Evolutionary conservation across 495 filamentous ascomycete genomes (phyloP), one percentile per base, ranked within the genome.

Genomic region (Neurospora terricola): DNA sequence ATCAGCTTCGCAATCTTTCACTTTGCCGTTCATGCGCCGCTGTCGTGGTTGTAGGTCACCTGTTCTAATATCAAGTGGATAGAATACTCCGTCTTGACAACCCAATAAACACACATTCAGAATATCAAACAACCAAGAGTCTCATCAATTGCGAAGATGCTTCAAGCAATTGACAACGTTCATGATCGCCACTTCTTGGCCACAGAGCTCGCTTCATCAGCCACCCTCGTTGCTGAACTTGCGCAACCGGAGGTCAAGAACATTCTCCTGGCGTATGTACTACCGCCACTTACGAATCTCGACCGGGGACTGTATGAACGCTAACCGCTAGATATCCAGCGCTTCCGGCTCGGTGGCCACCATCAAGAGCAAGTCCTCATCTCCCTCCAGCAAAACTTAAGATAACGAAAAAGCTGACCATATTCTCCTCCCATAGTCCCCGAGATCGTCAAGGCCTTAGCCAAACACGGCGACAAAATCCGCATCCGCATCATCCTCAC

Each of bases 401-500:
- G 4, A 34, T 34, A 34, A 34, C 34, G 34, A 34, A 34, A 34
- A 4, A 34, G 34, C 36, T 39, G 21, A 73, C 21, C 12, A 69
- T 45, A 0, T 18, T 2, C 72, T 59, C 10, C 1, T 34, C 30
- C 11, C 38, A 39, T 62, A 80, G 86, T 98, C 37, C 92, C 92
- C 7, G 85, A 87, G 72, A 94, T 97, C 71, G 79, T 91, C 69
- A 71, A 83, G 12, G 81, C 88, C 1, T 86, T 97, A 7, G 82
- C 85, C 70, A 73, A 78, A n/a, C 78, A 88, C 78, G 68, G 73
- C n/a, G 73, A 75, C 36, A 85, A 87, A 73, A 86, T 97, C 48
- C 91, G 91, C 38, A 91, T 97, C 79, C 91, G 92, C 39, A 83
- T 97, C 72, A 82, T 97, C 74, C 83, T 97, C 62, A 95, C 93